These are phyloP conservation scores for Discostella stelligeroides DNA, from an alignment of 108 stramenopile species.

Conservation along the genomic window DNA sequence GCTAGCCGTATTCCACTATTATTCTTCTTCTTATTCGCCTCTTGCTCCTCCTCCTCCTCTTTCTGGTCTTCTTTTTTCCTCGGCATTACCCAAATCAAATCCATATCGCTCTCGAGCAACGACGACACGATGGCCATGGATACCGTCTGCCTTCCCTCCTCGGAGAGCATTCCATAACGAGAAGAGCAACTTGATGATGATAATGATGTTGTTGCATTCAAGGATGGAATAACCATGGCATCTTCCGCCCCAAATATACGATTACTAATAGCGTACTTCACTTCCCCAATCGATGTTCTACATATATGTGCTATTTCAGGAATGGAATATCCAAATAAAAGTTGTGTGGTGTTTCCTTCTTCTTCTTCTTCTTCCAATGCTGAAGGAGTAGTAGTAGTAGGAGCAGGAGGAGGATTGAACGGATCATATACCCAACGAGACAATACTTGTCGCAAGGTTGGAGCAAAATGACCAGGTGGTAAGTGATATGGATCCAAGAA, in stretches of 20 bases:
- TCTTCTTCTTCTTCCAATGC: not conserved
- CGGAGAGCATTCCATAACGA: conserved; percentile 43
- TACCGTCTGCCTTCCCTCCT: conserved; percentile 46
- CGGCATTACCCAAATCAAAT: conserved; percentile 28
- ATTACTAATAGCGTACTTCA: conserved; percentile 24
- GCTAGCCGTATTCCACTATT: conserved; percentile 19
- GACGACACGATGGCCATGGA: conserved; percentile 44
- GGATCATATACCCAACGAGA: conserved; percentile 39
- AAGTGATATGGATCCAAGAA: conserved; percentile 33
- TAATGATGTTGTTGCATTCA: not conserved
- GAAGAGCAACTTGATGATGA: not conserved
- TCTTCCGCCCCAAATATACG: conserved; percentile 45
- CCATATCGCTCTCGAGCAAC: conserved; percentile 43
- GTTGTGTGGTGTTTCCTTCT: not conserved
- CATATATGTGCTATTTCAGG: conserved; percentile 41
- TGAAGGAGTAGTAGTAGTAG: conserved; percentile 4
- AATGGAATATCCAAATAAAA: conserved; percentile 27
- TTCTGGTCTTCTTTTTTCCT: not conserved
- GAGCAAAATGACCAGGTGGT: conserved; percentile 27
- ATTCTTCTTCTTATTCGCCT: too few relatives aligned
- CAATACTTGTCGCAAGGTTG: conserved; percentile 23
- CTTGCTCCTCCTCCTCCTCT: conserved; percentile 7
- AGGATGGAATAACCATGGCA: conserved; percentile 33
- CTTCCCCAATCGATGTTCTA: conserved; percentile 34
- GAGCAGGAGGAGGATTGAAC: conserved; percentile 28